Conservation (phyloP, 306 rosid genomes). For the Acacia confusa region DNA sequence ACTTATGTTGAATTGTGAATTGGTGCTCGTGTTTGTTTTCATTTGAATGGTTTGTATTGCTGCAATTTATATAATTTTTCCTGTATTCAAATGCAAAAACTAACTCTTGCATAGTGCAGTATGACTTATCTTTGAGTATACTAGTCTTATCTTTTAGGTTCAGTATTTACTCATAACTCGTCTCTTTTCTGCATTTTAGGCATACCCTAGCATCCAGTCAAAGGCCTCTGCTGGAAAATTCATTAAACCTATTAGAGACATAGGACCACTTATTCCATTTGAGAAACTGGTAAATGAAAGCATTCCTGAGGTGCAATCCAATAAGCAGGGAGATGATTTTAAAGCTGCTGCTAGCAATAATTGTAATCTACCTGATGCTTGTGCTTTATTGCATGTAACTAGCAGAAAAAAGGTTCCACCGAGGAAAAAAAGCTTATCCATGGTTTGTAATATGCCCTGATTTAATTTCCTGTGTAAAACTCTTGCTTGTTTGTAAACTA, state of each 20-base stretch:
- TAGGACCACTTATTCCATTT: conserved; percentile 81
- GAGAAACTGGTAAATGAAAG: conserved; percentile 61
- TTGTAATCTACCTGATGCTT: conserved; percentile 61
- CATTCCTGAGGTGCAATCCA: conserved; percentile 41
- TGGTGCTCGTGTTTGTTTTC: conserved; percentile 16
- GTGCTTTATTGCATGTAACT: conserved; percentile 75
- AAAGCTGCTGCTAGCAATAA: conserved; percentile 34
- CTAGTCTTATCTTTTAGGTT: conserved; percentile 18
- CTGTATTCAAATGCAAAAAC: background rate
- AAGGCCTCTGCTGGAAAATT: conserved; percentile 57
- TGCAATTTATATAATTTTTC: conserved; percentile 17
- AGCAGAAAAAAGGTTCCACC: conserved; percentile 71
- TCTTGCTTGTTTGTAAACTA: conserved; percentile 29
- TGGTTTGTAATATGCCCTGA: conserved; percentile 49
- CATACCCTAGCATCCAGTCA: conserved; percentile 43
- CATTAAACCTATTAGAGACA: conserved; percentile 39
- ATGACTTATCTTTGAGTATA: conserved; percentile 14
- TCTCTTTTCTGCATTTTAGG: conserved; percentile 47
- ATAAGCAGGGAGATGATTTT: conserved; percentile 47
- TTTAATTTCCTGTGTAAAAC: conserved; percentile 24
- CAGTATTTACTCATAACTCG: conserved; percentile 12
- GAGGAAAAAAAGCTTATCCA: conserved; percentile 55
- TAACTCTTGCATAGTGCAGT: background rate
- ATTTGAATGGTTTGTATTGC: conserved; percentile 1
- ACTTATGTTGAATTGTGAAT: conserved; percentile 19